These are phyloP conservation scores for Posidonia australis DNA, from an alignment of 106 monocot genomes.

Conservation along the genomic window DNA sequence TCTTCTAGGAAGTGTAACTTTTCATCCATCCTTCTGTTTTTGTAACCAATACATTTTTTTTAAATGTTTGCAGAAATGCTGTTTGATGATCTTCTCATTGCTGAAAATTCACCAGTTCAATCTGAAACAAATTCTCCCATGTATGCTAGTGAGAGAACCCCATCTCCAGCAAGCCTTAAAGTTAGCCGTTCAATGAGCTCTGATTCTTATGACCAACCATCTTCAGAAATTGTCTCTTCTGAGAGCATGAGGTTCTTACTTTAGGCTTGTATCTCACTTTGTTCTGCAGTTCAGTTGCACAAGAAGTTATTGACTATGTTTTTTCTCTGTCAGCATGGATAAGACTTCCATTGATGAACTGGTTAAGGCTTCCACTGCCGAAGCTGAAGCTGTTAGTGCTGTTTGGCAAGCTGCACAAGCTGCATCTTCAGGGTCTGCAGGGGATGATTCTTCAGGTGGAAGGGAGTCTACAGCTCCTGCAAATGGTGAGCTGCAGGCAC, in stretches of 20 bases:
- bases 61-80: constrained; percentile 52
- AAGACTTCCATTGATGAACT: constrained; percentile 72
- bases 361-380: constrained; percentile 74
- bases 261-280: not conserved
- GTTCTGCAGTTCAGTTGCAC: constrained; percentile 1
- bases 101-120: constrained; percentile 71
- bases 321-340: constrained; percentile 42
- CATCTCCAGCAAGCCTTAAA: constrained; percentile 22
- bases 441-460: constrained; percentile 38
- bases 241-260: constrained; percentile 2
- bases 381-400: constrained; percentile 80
- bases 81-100: constrained; percentile 79
- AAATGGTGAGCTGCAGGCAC: constrained; percentile 21
- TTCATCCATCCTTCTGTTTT: too few relatives aligned
- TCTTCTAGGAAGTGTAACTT: too few relatives aligned
- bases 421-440: constrained; percentile 43
- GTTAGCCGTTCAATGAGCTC: constrained; percentile 10
- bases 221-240: constrained; percentile 5
- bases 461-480: constrained; percentile 27
- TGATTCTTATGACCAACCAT: constrained; percentile 16
- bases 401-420: constrained; percentile 69
- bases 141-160: constrained; percentile 22
- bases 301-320: not conserved
- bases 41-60: not conserved
- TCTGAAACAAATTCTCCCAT: constrained; percentile 60